phyloP scores from a whole-genome alignment of 768 basidiomycete species.

The Boletus speciosus region DNA sequence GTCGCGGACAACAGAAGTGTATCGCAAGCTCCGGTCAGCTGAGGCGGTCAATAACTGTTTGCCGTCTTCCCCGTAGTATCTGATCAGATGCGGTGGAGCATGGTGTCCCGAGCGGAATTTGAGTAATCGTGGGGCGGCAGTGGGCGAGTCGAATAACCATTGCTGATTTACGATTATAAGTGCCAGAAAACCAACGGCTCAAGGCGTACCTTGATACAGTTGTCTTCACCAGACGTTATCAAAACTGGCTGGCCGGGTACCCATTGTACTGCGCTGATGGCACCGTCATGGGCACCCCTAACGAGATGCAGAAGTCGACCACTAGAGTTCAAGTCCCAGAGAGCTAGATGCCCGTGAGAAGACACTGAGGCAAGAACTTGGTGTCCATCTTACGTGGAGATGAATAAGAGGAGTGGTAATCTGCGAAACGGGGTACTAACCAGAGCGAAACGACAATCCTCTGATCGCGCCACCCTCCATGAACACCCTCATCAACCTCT shows the following conservation, averaged over 20 bases:
- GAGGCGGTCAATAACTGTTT: constrained; percentile 91
- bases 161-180: constrained; percentile 52
- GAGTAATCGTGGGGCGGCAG: constrained; percentile 77
- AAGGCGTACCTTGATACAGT: constrained; percentile 80
- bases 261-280: constrained; percentile 84
- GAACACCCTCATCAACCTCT: constrained; percentile 81
- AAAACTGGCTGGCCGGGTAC: constrained; percentile 89
- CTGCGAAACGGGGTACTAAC: constrained; percentile 40
- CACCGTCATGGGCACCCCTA: constrained; percentile 85
- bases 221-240: constrained; percentile 88
- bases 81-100: constrained; percentile 83
- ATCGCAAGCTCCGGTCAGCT: constrained; percentile 82
- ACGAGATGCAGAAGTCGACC: constrained; percentile 83
- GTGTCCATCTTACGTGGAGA: constrained; percentile 61
- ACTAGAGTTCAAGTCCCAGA: constrained; percentile 88
- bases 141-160: constrained; percentile 96
- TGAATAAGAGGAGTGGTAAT: constrained; percentile 1
- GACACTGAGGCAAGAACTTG: constrained; percentile 87
- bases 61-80: constrained; percentile 97
- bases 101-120: constrained; percentile 94
- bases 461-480: constrained; percentile 85
- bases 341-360: constrained; percentile 80
- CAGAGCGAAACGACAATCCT: constrained; percentile 81
- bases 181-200: not conserved
- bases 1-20: constrained; percentile 91